Percentiles rank a stretch among this genome's conserved stretches.
Conservation (phyloP, 352 stramenopile species). For the Phytophthora podocarpi region DNA sequence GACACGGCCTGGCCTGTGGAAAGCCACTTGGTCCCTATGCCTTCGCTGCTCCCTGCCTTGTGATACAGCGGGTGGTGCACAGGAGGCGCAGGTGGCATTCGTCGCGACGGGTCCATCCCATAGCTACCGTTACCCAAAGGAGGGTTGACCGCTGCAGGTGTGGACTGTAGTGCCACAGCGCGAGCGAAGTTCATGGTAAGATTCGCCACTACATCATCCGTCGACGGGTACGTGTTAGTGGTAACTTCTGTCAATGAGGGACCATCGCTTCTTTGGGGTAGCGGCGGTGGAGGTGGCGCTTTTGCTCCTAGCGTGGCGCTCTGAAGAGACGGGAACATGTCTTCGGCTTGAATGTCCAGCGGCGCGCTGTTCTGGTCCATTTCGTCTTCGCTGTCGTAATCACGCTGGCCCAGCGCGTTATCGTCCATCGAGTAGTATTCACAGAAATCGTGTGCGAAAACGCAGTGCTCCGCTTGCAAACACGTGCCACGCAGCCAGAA, state of each 20-base stretch:
- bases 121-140: conserved; percentile 11
- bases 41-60: conserved; percentile 47
- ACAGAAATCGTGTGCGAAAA: conserved; percentile 84
- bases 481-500: conserved; percentile 86
- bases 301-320: conserved; percentile 25
- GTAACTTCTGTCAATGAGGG: conserved; percentile 1
- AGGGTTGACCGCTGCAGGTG: background rate
- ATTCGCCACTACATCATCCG: conserved; percentile 35
- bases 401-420: conserved; percentile 39
- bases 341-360: conserved; percentile 72
- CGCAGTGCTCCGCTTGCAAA: conserved; percentile 77
- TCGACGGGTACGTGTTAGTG: conserved; percentile 25
- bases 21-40: conserved; percentile 61
- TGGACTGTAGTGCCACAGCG: conserved; percentile 67
- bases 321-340: conserved; percentile 82
- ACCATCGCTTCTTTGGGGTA: conserved; percentile 9
- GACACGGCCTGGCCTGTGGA: conserved; percentile 60
- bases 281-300: conserved; percentile 7
- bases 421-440: conserved; percentile 75
- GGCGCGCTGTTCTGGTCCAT: conserved; percentile 42
- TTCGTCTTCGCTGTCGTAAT: conserved; percentile 86
- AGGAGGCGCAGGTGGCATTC: conserved; percentile 22
- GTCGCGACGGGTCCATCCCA: conserved; percentile 21
- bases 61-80: conserved; percentile 58
- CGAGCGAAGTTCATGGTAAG: conserved; percentile 82